Evolutionary conservation across 2,329 filamentous ascomycete species (phyloP).

Genomic region (Penicillium sp.): DNA sequence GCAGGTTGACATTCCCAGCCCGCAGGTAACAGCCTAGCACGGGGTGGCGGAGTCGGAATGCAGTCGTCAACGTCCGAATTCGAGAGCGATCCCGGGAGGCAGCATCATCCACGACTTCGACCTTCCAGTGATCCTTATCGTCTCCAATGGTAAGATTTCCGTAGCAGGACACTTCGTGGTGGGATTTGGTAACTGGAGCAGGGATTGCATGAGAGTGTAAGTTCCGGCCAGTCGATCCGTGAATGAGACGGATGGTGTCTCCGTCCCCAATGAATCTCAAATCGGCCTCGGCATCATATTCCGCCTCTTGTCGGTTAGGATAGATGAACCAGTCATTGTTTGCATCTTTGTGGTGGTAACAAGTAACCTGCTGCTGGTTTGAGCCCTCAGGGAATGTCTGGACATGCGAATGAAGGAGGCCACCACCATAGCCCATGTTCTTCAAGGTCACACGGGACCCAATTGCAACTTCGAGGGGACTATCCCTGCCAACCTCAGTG

Average conservation of each 20-base stretch:
- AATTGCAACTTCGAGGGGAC: constrained; percentile 84
- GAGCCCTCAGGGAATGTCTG: constrained; percentile 96
- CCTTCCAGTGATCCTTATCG: constrained; percentile 94
- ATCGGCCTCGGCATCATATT: constrained; percentile 71
- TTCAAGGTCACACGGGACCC: constrained; percentile 92
- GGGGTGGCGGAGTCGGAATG: constrained; percentile 83
- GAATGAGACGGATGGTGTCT: constrained; percentile 79
- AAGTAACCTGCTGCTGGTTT: constrained; percentile 92
- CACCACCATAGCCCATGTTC: constrained; percentile 99
- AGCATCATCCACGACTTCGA: constrained; percentile 89
- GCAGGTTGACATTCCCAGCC: constrained; percentile 92
- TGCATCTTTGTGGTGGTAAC: constrained; percentile 98
- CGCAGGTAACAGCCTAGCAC: constrained; percentile 88
- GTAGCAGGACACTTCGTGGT: constrained; percentile 93
- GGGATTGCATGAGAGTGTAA: constrained; percentile 90
- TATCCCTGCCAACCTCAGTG: constrained; percentile 91
- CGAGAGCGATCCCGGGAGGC: constrained; percentile 81
- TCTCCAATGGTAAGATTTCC: constrained; percentile 94
- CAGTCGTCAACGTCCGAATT: constrained; percentile 87
- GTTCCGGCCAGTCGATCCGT: constrained; percentile 94
- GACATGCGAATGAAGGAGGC: constrained; percentile 91
- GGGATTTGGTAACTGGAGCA: constrained; percentile 83
- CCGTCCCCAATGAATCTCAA: constrained; percentile 75
- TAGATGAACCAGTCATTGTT: constrained; percentile 99
- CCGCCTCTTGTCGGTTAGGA: constrained; percentile 76